These are phyloP conservation scores for Podospora comata DNA, from an alignment of 495 filamentous ascomycete genomes.

Conservation along the genomic window DNA sequence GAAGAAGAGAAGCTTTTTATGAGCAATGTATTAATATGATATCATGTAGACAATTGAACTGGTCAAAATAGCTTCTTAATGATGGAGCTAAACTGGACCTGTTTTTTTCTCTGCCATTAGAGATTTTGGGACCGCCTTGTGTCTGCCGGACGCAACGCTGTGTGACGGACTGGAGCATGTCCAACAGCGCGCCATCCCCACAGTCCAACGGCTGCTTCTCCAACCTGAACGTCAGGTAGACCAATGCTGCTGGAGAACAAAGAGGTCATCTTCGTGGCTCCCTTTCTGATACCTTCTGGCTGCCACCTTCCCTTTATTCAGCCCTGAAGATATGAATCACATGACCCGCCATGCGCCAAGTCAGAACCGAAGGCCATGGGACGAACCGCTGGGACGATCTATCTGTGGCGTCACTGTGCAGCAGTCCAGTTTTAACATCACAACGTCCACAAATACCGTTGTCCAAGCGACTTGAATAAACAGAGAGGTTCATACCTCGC, in stretches of 20 bases:
- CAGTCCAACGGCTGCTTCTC: background rate
- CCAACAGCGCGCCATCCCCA: background rate
- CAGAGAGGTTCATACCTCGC: background rate
- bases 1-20: background rate
- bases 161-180: no score
- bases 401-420: constrained; percentile 8
- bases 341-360: constrained; percentile 5
- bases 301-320: background rate
- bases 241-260: background rate
- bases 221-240: background rate
- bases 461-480: background rate
- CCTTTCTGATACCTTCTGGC: background rate
- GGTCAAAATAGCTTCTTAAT: no score
- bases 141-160: no score
- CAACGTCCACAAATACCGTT: background rate
- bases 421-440: background rate
- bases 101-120: no score
- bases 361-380: constrained; percentile 7
- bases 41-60: no score
- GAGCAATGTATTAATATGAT: no score
- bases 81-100: no score
- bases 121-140: no score
- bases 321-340: background rate
- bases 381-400: background rate
- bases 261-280: background rate